Conservation (phyloP, 108 stramenopile genomes). For the Discostella pseudostelligera region DNA sequence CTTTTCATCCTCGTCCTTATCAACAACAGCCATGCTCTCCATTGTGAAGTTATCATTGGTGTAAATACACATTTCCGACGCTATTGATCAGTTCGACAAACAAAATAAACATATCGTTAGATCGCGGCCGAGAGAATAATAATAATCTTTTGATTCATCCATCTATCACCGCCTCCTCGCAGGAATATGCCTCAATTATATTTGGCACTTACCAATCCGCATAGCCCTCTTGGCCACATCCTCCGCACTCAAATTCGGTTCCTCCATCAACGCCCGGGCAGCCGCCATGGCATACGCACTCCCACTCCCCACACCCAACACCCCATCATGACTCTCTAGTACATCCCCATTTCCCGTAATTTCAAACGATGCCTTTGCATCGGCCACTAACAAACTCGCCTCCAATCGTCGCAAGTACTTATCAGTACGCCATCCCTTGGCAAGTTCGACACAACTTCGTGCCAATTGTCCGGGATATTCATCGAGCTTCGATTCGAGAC, state of each 20-base stretch:
- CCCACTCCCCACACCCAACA: slow-evolving; percentile 89
- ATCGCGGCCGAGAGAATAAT: not conserved
- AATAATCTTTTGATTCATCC: slow-evolving; percentile 1
- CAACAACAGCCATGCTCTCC: slow-evolving; percentile 61
- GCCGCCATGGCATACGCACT: slow-evolving; percentile 89
- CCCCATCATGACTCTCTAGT: slow-evolving; percentile 90
- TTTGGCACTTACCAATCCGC: slow-evolving; percentile 59
- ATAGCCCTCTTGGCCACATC: slow-evolving; percentile 91
- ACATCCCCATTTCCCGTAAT: slow-evolving; percentile 98
- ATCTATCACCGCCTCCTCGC: not conserved
- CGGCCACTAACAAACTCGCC: slow-evolving; percentile 89
- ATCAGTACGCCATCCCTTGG: slow-evolving; percentile 99
- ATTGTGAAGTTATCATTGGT: slow-evolving; percentile 90
- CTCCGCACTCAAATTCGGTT: slow-evolving; percentile 84
- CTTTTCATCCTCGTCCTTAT: slow-evolving; percentile 43
- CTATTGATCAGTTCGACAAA: slow-evolving; percentile 6
- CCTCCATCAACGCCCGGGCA: slow-evolving; percentile 88
- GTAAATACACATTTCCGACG: slow-evolving; percentile 95
- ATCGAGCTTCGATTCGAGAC: slow-evolving; percentile 95
- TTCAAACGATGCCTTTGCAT: slow-evolving; percentile 81
- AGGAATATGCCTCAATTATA: too few relatives aligned
- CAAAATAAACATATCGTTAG: not conserved
- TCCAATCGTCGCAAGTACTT: slow-evolving; percentile 95
- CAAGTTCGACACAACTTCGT: slow-evolving; percentile 93
- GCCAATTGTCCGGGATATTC: slow-evolving; percentile 94